Evolutionary conservation across 164 flowering plant species (phyloP).

Genomic region (Cinnamomum micranthum): DNA sequence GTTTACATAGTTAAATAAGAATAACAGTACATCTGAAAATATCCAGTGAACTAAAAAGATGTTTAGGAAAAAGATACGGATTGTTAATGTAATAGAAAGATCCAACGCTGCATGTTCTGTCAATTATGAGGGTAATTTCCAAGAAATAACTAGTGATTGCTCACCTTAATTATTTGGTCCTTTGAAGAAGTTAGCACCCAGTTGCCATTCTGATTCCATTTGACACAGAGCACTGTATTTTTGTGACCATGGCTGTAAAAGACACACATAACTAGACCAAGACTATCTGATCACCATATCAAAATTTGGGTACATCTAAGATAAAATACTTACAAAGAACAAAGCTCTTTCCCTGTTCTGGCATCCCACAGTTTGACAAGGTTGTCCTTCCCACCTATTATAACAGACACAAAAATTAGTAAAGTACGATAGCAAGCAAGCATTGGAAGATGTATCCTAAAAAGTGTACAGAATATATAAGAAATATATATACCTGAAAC

Average conservation of each 20-base stretch:
- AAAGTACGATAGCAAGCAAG: neutral
- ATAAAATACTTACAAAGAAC: slow-evolving; percentile 70
- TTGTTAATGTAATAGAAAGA: neutral
- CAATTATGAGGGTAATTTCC: neutral
- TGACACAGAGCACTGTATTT: slow-evolving; percentile 85
- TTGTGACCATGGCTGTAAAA: slow-evolving; percentile 96
- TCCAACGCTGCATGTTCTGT: neutral
- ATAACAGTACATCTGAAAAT: neutral
- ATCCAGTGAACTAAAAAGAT: neutral
- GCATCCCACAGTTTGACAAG: slow-evolving; percentile 99
- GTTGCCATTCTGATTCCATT: slow-evolving; percentile 99
- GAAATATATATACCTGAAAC: slow-evolving; percentile 61
- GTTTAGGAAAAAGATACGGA: neutral
- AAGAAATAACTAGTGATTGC: neutral
- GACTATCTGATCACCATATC: slow-evolving; percentile 1
- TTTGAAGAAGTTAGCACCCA: slow-evolving; percentile 97
- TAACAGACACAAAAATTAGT: neutral
- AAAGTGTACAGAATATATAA: neutral
- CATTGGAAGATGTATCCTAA: neutral
- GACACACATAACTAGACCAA: slow-evolving; percentile 10
- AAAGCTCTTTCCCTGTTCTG: slow-evolving; percentile 80
- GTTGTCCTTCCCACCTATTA: slow-evolving; percentile 91
- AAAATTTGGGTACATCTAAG: neutral
- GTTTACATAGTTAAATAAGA: neutral
- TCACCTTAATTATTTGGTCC: slow-evolving; percentile 97